Conservation (phyloP, 1,139 yeast genomes). For the Saccharomyces hybrid region DNA sequence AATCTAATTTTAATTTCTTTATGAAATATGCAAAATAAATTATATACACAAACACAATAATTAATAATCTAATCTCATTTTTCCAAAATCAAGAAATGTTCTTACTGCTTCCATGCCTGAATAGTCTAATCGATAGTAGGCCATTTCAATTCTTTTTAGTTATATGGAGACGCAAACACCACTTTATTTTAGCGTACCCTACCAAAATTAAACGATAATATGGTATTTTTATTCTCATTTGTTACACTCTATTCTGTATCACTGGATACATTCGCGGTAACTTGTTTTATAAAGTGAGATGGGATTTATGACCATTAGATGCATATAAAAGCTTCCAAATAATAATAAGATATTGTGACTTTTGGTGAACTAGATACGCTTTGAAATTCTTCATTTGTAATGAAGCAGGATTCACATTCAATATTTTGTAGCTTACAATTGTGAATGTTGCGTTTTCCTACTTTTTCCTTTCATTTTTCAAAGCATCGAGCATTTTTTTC, state of each 20-base stretch:
- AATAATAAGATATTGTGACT: neutral
- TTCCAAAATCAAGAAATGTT: neutral
- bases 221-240: too few species aligned
- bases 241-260: neutral
- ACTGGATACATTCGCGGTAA: neutral
- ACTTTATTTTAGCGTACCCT: neutral
- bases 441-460: neutral
- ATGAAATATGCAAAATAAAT: neutral
- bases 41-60: neutral
- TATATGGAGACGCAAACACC: neutral
- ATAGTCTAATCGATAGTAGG: neutral
- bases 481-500: constrained; percentile 13
- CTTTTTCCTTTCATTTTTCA: constrained; percentile 4
- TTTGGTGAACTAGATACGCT: neutral
- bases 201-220: too few species aligned
- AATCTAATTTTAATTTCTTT: neutral
- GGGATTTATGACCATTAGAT: neutral
- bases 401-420: too few species aligned
- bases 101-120: neutral
- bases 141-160: neutral
- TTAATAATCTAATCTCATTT: neutral
- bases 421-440: neutral
- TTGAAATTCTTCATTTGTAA: neutral
- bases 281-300: neutral
- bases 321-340: neutral